These are phyloP conservation scores for Naumovozyma castellii DNA, from an alignment of 805 yeast species.

Conservation along the genomic window DNA sequence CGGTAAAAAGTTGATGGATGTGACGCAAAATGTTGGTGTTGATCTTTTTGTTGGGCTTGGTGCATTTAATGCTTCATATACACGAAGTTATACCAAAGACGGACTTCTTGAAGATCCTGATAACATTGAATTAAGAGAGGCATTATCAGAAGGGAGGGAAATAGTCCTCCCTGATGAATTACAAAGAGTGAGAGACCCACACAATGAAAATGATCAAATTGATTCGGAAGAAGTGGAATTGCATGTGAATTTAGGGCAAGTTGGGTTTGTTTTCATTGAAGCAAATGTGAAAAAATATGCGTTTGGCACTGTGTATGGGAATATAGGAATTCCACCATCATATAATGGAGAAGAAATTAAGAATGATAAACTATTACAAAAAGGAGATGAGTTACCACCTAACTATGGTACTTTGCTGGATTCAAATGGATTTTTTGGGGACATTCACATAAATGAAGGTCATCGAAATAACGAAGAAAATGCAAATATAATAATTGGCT, in stretches of 20 bases:
- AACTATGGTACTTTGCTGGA: conserved; percentile 42
- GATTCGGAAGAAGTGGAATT: conserved; percentile 30
- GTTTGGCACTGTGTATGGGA: conserved; percentile 40
- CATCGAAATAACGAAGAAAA: conserved; percentile 1
- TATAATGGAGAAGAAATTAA: conserved; percentile 33
- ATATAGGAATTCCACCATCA: conserved; percentile 38
- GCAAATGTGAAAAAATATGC: conserved; percentile 84
- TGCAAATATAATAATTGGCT: not conserved
- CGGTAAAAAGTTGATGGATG: conserved; percentile 77
- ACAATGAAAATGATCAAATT: conserved; percentile 9
- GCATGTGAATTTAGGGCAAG: conserved; percentile 66
- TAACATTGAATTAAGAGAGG: conserved; percentile 23
- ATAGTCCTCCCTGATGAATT: conserved; percentile 18
- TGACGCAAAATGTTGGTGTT: conserved; percentile 58
- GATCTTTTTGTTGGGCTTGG: conserved; percentile 35
- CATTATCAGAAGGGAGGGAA: conserved; percentile 17
- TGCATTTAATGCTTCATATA: conserved; percentile 31
- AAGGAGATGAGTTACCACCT: conserved; percentile 69
- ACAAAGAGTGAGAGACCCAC: conserved; percentile 17
- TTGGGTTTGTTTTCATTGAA: conserved; percentile 72
- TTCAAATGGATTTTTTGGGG: conserved; percentile 33
- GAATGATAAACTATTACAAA: conserved; percentile 50
- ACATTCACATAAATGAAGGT: not conserved
- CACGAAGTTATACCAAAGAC: conserved; percentile 30
- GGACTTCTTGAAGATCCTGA: conserved; percentile 30